Percentiles rank a stretch among this genome's conserved stretches.
These are phyloP conservation scores for Pseudogymnoascus sp. DNA, from an alignment of 2,329 filamentous ascomycete genomes.

Conservation along the genomic window DNA sequence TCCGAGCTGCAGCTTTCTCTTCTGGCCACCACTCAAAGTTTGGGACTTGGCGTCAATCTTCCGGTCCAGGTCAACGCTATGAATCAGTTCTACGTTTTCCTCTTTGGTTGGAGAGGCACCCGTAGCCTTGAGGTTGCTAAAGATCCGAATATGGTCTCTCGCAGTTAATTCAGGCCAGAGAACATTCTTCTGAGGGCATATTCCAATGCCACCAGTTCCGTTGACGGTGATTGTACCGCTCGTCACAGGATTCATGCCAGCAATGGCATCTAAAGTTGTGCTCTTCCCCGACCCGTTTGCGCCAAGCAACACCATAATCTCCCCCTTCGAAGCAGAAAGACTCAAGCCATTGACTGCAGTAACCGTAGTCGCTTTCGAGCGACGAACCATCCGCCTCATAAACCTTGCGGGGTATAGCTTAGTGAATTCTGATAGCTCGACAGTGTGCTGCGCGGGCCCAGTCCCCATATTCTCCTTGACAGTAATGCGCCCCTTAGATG, in stretches of 20 bases:
- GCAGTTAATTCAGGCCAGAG: conserved; percentile 87
- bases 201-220: conserved; percentile 70
- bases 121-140: conserved; percentile 72
- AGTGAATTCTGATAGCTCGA: conserved; percentile 65
- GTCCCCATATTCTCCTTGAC: conserved; percentile 29
- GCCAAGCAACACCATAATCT: conserved; percentile 79
- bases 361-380: conserved; percentile 53
- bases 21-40: conserved; percentile 84
- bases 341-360: conserved; percentile 70
- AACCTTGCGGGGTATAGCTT: conserved; percentile 67
- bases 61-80: conserved; percentile 63
- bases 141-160: conserved; percentile 74
- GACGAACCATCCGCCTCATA: conserved; percentile 30
- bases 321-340: conserved; percentile 64
- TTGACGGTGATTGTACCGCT: conserved; percentile 71
- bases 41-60: conserved; percentile 67
- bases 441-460: conserved; percentile 42
- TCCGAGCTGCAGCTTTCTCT: conserved; percentile 82
- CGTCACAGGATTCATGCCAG: conserved; percentile 71
- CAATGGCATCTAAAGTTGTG: conserved; percentile 81
- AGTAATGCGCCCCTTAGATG: conserved; percentile 53
- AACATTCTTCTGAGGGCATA: conserved; percentile 90
- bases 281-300: conserved; percentile 89
- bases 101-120: conserved; percentile 47
- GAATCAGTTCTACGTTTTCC: conserved; percentile 57